These are phyloP conservation scores for Themeda triandra DNA, from an alignment of 176 grass and related monocot species.

Conservation along the genomic window DNA sequence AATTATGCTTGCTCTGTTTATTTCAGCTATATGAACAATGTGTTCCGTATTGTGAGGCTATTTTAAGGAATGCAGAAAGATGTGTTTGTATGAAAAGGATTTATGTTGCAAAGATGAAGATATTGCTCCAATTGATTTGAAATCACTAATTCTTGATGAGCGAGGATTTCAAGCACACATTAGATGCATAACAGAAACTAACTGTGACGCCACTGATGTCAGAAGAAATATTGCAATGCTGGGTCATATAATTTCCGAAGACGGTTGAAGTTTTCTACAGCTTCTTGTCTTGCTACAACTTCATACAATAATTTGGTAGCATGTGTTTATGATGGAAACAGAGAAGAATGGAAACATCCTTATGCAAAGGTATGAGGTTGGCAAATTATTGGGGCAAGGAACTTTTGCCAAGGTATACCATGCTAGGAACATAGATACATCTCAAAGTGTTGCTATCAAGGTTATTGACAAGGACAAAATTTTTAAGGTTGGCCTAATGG, in stretches of 20 bases:
- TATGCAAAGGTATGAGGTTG: conserved; percentile 38
- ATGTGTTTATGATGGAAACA: conserved; percentile 6
- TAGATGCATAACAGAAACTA: conserved; percentile 15
- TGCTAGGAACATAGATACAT: conserved; percentile 23
- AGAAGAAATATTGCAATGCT: conserved; percentile 16
- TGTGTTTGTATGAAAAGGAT: conserved; percentile 33
- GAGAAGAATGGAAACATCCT: conserved; percentile 41
- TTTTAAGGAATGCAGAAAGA: conserved; percentile 47
- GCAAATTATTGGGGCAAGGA: conserved; percentile 35
- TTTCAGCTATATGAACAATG: background rate
- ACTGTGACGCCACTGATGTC: background rate
- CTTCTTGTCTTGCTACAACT: background rate
- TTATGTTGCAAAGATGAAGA: conserved; percentile 12
- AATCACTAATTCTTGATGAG: conserved; percentile 29
- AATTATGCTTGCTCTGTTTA: background rate
- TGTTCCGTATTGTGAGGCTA: background rate
- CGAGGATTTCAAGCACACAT: conserved; percentile 24
- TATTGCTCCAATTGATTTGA: conserved; percentile 12
- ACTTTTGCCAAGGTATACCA: conserved; percentile 48
- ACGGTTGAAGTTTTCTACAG: conserved; percentile 6
- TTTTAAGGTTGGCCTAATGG: conserved; percentile 39
- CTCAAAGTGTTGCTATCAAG: conserved; percentile 33
- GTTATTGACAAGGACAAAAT: conserved; percentile 39
- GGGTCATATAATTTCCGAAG: conserved; percentile 28
- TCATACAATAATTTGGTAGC: background rate